These are phyloP conservation scores for Beauveria bassiana DNA, from an alignment of 2,329 filamentous ascomycete species.

Conservation along the genomic window DNA sequence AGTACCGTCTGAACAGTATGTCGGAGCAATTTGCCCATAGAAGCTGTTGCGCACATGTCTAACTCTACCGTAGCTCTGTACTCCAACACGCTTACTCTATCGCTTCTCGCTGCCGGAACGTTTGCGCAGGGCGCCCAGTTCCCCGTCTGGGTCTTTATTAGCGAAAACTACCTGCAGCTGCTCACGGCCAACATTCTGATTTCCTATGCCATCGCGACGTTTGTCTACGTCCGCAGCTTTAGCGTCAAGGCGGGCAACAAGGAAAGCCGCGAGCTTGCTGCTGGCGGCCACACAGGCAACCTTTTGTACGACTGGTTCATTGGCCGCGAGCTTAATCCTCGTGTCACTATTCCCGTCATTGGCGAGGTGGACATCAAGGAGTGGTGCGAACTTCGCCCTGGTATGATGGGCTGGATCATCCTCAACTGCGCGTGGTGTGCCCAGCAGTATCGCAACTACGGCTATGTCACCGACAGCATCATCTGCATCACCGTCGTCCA, in stretches of 20 bases:
- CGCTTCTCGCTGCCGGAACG: constrained; percentile 67
- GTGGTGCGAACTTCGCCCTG: constrained; percentile 85
- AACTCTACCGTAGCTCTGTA: constrained; percentile 51
- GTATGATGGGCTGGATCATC: constrained; percentile 82
- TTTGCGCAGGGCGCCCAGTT: constrained; percentile 72
- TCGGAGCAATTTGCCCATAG: neutral
- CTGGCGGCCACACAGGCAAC: constrained; percentile 76
- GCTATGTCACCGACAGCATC: constrained; percentile 79
- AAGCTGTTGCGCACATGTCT: constrained; percentile 2
- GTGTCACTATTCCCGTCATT: constrained; percentile 67
- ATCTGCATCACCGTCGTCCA: constrained; percentile 72
- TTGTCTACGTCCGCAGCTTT: constrained; percentile 78
- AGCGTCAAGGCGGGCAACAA: constrained; percentile 67
- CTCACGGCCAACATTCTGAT: constrained; percentile 77
- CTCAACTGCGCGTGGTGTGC: constrained; percentile 78
- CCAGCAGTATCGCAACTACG: constrained; percentile 80
- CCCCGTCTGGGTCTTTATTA: constrained; percentile 84
- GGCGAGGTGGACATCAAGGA: constrained; percentile 86
- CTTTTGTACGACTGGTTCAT: constrained; percentile 95
- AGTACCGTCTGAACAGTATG: constrained; percentile 74
- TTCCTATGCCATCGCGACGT: constrained; percentile 63
- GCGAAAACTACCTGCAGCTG: constrained; percentile 82
- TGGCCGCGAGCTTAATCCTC: constrained; percentile 88
- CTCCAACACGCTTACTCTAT: constrained; percentile 66
- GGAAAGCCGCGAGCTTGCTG: constrained; percentile 68